Evolutionary conservation across 768 basidiomycete genomes (phyloP), one percentile per base, ranked within the genome.

Genomic region (Tremella fuciformis): DNA sequence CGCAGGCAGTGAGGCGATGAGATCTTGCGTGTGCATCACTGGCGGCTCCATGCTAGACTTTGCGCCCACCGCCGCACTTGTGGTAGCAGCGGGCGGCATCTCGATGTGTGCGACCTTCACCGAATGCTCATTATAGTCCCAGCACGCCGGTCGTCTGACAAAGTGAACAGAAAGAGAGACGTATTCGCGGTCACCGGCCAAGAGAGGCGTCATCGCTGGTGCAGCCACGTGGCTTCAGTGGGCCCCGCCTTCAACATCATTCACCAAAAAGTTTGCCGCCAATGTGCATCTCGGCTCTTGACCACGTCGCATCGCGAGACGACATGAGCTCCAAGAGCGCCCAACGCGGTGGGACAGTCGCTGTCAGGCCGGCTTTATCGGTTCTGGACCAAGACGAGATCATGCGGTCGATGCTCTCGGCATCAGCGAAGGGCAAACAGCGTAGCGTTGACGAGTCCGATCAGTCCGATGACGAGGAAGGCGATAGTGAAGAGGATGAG

Each of bases 1-100:
- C 2, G 68, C 66, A 13, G 76, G 76, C 11, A 76, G 62, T 13
- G 71, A 68, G 1, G 63, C 55, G 46, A 73, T 51, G 25, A 74
- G 50, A 38, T 74, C 65, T 3, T 52, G 42, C 3, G 66, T 57
- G 25, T 61, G 65, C 25, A 64, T 39, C 18, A 55, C 26, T 24
- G 24, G 54, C 13, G 51, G 50, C 13, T 55, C 46, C 3, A 34
- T 51, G 48, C 40, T 18, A 3, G 53, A 3, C 55, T 53, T 63
- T 18, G 47, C 15, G 34, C 39, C 24, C 25, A 39, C 26, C 26
- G 53, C 40, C 22, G 57, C 34, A 7, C 57, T 16, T 18, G 58
- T 42, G 13, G 50, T 21, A 18, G 19, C 26, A 41, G 54, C 16
- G 1, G 63, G 51, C 34, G 62, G 57, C 57, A 59, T 59, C 18